These are phyloP conservation scores for Quercus wislizeni DNA, from an alignment of 306 rosid species.

Conservation along the genomic window DNA sequence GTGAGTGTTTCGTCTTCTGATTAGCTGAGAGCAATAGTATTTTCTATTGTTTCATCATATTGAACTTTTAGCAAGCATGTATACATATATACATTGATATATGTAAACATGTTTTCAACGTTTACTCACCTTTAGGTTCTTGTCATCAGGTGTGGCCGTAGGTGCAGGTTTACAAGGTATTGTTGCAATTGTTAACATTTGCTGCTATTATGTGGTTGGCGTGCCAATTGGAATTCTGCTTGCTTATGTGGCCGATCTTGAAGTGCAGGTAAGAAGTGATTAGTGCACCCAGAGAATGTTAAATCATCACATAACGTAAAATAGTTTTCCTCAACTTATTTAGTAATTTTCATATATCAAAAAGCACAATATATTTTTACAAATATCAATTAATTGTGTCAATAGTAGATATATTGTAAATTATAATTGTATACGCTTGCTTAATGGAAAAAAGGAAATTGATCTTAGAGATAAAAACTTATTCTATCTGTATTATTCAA, in stretches of 20 bases:
- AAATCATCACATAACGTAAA: not conserved
- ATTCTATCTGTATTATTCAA: too few relatives aligned
- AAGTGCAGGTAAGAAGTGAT: conserved; percentile 5
- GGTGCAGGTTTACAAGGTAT: conserved; percentile 25
- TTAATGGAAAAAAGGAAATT: too few relatives aligned
- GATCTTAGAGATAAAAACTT: too few relatives aligned
- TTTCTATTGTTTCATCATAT: not conserved
- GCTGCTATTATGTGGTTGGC: conserved; percentile 20
- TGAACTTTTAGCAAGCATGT: too few relatives aligned
- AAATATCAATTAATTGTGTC: too few relatives aligned
- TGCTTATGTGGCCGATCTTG: conserved; percentile 3
- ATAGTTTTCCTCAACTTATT: not conserved
- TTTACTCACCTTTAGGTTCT: not conserved
- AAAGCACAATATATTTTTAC: too few relatives aligned
- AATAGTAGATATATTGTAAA: too few relatives aligned
- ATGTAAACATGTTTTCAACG: not conserved
- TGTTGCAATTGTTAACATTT: conserved; percentile 11
- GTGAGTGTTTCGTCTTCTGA: conserved; percentile 6
- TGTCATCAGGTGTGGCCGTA: conserved; percentile 17
- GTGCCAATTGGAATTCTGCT: conserved; percentile 16
- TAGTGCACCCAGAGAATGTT: not conserved
- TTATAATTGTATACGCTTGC: too few relatives aligned
- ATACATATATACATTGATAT: not conserved
- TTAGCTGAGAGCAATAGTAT: not conserved
- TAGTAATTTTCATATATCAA: too few relatives aligned